Evolutionary conservation across 352 stramenopile species (phyloP).

Genomic region (Paralagenidium karlingii): DNA sequence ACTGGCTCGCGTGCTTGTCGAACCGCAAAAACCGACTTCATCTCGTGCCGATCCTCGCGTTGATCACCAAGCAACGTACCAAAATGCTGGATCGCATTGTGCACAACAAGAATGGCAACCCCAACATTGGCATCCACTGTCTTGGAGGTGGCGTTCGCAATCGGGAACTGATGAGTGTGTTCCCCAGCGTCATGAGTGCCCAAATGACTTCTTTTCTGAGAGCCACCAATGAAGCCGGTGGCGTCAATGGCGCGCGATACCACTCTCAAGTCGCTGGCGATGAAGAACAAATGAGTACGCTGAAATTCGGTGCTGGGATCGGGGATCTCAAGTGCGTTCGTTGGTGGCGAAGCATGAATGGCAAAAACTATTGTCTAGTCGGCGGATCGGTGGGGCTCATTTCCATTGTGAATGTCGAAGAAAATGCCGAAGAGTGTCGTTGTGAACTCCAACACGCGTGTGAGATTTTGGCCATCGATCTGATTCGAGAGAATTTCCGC

Average conservation of each 20-base stretch:
- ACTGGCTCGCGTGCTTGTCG: slow-evolving; percentile 72
- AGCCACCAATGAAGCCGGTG: slow-evolving; percentile 64
- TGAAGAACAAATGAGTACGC: slow-evolving; percentile 71
- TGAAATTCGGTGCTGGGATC: slow-evolving; percentile 68
- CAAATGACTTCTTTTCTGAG: slow-evolving; percentile 79
- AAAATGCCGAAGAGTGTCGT: slow-evolving; percentile 72
- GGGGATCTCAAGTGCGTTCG: slow-evolving; percentile 44
- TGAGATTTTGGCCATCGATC: slow-evolving; percentile 50
- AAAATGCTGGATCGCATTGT: slow-evolving; percentile 29
- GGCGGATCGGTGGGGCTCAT: slow-evolving; percentile 64
- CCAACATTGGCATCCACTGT: not conserved
- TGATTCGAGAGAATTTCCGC: slow-evolving; percentile 64
- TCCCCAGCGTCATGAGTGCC: slow-evolving; percentile 56
- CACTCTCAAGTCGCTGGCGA: slow-evolving; percentile 71
- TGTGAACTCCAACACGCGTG: slow-evolving; percentile 61
- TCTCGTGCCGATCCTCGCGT: slow-evolving; percentile 45
- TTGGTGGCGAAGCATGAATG: slow-evolving; percentile 76
- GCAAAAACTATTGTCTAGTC: slow-evolving; percentile 76
- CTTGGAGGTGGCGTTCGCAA: slow-evolving; percentile 8
- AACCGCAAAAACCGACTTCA: slow-evolving; percentile 67
- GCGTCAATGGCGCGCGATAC: slow-evolving; percentile 70
- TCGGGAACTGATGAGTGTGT: slow-evolving; percentile 59
- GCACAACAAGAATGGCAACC: not conserved
- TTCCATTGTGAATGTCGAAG: slow-evolving; percentile 78
- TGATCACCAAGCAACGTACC: slow-evolving; percentile 43